phyloP scores from a whole-genome alignment of 108 stramenopile genomes.

The Epipyxis sp. region DNA sequence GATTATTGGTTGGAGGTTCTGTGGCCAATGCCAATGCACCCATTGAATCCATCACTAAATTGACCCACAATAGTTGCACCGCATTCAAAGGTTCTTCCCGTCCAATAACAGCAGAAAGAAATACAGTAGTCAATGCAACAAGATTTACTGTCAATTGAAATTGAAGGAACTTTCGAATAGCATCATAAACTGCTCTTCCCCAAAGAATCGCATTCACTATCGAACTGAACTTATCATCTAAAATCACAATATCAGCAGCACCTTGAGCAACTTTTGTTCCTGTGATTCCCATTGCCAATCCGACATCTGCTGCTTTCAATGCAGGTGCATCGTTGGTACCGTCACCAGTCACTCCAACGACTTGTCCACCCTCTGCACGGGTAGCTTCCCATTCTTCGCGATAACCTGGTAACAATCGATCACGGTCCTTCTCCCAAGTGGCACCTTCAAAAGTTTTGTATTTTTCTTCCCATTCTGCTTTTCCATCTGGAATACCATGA shows the following conservation, averaged over 20 bases:
- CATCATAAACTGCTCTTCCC: conserved; percentile 59
- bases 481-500: conserved; percentile 63
- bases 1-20: conserved; percentile 43
- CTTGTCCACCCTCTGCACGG: conserved; percentile 31
- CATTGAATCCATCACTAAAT: conserved; percentile 95
- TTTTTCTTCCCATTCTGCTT: conserved; percentile 47
- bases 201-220: conserved; percentile 58
- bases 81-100: conserved; percentile 84
- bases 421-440: conserved; percentile 40
- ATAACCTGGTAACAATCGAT: conserved; percentile 49
- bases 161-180: conserved; percentile 62
- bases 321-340: conserved; percentile 99
- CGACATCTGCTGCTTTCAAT: conserved; percentile 67
- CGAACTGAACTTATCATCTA: conserved; percentile 55
- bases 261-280: conserved; percentile 34
- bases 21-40: conserved; percentile 95
- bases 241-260: conserved; percentile 34
- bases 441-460: conserved; percentile 13
- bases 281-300: conserved; percentile 38
- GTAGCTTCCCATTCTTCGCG: conserved; percentile 45
- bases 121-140: neutral
- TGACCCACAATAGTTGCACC: conserved; percentile 94
- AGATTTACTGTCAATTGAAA: conserved; percentile 39
- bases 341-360: conserved; percentile 94
- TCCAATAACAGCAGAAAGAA: conserved; percentile 75